Percentiles rank a stretch among this genome's conserved stretches.
These are phyloP conservation scores for Agaricales sp. DNA, from an alignment of 1,284 basidiomycete genomes.

Conservation along the genomic window DNA sequence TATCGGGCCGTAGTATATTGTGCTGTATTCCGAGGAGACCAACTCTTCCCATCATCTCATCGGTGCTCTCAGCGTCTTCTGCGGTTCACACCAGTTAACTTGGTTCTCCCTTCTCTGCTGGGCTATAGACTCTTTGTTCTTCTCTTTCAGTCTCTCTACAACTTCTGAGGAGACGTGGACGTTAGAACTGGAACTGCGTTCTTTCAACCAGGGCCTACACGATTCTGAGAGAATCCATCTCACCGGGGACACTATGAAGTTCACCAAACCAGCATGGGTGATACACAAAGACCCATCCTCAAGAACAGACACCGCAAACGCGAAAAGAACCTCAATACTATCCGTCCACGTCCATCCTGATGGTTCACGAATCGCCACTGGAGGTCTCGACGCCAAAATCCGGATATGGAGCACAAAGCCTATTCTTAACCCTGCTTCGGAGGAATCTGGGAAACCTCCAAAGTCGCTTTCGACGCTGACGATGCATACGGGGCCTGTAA, in stretches of 20 bases:
- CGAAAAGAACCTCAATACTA: slow-evolving; percentile 83
- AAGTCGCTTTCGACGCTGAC: slow-evolving; percentile 86
- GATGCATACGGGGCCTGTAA: slow-evolving; percentile 91
- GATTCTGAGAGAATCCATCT: too few relatives aligned
- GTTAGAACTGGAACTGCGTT: too few relatives aligned
- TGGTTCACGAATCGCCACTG: slow-evolving; percentile 91
- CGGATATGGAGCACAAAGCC: slow-evolving; percentile 96
- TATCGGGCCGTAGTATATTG: too few relatives aligned
- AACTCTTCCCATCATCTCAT: too few relatives aligned
- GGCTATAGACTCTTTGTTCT: too few relatives aligned
- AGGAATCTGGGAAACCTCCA: slow-evolving; percentile 68
- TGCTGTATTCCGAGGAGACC: too few relatives aligned
- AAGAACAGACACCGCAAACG: slow-evolving; percentile 32
- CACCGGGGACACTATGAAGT: slow-evolving; percentile 38
- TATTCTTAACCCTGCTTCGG: slow-evolving; percentile 69
- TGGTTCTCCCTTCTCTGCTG: too few relatives aligned
- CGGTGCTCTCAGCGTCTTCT: too few relatives aligned
- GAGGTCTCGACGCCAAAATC: slow-evolving; percentile 91
- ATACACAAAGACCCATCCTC: slow-evolving; percentile 45
- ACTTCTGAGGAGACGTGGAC: too few relatives aligned
- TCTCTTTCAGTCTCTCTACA: too few relatives aligned
- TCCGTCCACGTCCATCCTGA: slow-evolving; percentile 93
- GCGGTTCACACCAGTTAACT: too few relatives aligned
- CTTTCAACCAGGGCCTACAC: too few relatives aligned
- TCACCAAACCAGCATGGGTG: slow-evolving; percentile 73